Evolutionary conservation across 495 filamentous ascomycete species (phyloP).

Genomic region (Poronia punctata): DNA sequence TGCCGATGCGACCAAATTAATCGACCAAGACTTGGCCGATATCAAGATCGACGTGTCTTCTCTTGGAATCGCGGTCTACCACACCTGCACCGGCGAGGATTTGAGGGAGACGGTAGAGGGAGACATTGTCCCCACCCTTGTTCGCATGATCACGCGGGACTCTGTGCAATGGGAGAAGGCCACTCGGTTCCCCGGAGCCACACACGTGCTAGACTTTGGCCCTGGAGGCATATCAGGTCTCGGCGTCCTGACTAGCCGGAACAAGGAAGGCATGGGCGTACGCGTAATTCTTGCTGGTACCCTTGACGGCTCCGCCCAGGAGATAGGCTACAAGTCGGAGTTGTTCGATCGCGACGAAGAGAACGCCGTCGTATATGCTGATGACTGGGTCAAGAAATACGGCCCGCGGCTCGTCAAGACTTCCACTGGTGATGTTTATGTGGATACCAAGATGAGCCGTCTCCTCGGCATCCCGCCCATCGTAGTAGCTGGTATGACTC

Average conservation of each 20-base stretch:
- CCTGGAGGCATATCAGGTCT: conserved; percentile 94
- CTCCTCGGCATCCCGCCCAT: conserved; percentile 81
- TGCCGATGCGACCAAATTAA: conserved; percentile 64
- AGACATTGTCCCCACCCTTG: conserved; percentile 68
- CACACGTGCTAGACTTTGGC: conserved; percentile 93
- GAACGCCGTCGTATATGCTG: conserved; percentile 87
- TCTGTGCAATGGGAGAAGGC: conserved; percentile 92
- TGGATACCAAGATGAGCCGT: conserved; percentile 97
- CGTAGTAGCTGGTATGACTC: conserved; percentile 93
- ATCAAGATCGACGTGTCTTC: conserved; percentile 60
- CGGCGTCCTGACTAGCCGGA: conserved; percentile 93
- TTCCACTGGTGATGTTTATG: conserved; percentile 75
- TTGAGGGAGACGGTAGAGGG: conserved; percentile 54
- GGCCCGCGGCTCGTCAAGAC: conserved; percentile 84
- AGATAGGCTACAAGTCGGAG: conserved; percentile 95
- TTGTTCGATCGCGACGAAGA: conserved; percentile 92
- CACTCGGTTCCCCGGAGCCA: conserved; percentile 79
- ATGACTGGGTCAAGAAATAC: conserved; percentile 97
- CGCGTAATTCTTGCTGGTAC: conserved; percentile 89
- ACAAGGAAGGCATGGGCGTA: conserved; percentile 96
- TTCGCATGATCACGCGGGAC: conserved; percentile 90
- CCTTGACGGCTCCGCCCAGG: conserved; percentile 79
- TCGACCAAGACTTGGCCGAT: conserved; percentile 80
- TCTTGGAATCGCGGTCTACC: conserved; percentile 74
- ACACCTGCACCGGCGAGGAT: conserved; percentile 81